Evolutionary conservation across 805 yeast species (phyloP), one percentile per base, ranked within the genome.

Genomic region (Suhomyces canberraensis): DNA sequence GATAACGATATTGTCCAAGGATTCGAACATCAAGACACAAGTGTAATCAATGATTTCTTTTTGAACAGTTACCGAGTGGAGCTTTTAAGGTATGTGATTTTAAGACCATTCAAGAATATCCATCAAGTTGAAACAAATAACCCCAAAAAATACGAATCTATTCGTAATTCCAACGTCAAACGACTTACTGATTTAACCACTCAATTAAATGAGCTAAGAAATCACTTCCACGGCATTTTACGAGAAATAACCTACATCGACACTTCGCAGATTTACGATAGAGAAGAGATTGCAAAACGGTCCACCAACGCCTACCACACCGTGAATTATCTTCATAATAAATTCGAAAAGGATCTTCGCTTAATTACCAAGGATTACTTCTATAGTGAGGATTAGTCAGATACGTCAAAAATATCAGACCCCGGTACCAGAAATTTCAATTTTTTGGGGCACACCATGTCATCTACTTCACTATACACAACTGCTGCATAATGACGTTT

Each of bases 301-400:
- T 42, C 52, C 21, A 52, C 61, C 16, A 56, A 55, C 9, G 47
- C 48, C 14, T 60, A 55, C 40, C 52, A 49, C 33, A 39, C 40
- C 13, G 39, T 60, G 24, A 50, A 50, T 38, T 42, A 46, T 36
- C 21, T 60, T 4, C 42, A 45, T 25, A 48, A 40, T 16, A 48
- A 48, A 24, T 37, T 55, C 30, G 56, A 46, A 7, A 45, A 45
- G 19, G 59, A 57, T 32, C 32, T 48, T 4, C 39, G 47, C 17
- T 31, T 51, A 25, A 42, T 56, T 16, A 40, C 48, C 18, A 39
- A 46, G 13, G 62, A 57, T 41, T 40, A 45, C 11, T 59, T 59
- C 37, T 59, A 60, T 40, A 44, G 34, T 13, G 43, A 25, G 33
- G n/a, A n/a, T n/a, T n/a, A n/a, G n/a, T n/a, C n/a, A n/a, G n/a